Base-by-base conservation (phyloP, 352 stramenopile species). In the Phytophthora aleatoria region DNA sequence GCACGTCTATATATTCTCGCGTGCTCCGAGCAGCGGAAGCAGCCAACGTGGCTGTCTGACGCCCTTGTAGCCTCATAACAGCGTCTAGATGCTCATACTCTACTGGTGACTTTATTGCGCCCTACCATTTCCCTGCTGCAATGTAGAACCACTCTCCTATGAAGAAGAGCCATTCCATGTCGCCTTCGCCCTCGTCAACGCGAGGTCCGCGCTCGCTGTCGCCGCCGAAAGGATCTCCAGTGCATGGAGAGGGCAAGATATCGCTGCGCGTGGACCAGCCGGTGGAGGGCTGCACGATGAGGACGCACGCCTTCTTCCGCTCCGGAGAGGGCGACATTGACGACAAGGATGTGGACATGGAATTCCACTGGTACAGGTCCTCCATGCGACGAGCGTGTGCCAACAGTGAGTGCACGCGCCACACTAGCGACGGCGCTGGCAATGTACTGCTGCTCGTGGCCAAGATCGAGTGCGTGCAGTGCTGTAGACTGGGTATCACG, bases 281-380 rank as follows among this genome's bases (percentile, higher is more conserved):
- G 3, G 80, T 92, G 31, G 81, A 88, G 52, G 73, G 76, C 50
- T 92, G 83, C 60, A 65, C 70, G 47, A 83, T 92, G 55, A 85
- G 83, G 76, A 87, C 81, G 60, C 83, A 92, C 62, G 79, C 81
- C n/a, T 92, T 92, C 62, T 92, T 89, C 51, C 83, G 83, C 31
- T 89, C 81, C 3, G 71, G 78, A 7, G 81, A 89, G 5, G 77
- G 81, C 27, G 81, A 89, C 62, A 89, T 88, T 39, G 79, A 92
- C 57, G 80, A 89, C 65, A 83, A 88, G 45, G 74, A 85, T 45
- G 83, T 90, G 33, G 76, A 85, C 13, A 74, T 92, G 64, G 53
- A 87, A 60, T 92, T 89, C 63, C 67, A 82, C 39, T 92, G 83
- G 83, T 92, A 78, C 61, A 71, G 77, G 42, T 90, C 79, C 41